A percentile compares a stretch with the other conserved stretches of the same genome.
phyloP scores from a whole-genome alignment of 163 green algal species.

The Prototheca wickerhamii region DNA sequence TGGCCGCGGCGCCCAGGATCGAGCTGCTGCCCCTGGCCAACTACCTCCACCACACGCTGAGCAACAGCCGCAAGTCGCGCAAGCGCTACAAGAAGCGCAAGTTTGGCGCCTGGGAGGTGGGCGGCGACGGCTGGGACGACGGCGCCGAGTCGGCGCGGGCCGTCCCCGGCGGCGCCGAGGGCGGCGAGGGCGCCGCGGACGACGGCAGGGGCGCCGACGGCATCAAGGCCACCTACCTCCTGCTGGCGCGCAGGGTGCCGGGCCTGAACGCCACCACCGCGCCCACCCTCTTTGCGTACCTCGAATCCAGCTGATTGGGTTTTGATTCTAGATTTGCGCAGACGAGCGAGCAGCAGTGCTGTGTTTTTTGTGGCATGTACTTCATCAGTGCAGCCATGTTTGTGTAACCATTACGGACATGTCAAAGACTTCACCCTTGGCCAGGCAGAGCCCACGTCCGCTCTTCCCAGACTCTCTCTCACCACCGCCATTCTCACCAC shows the following conservation, averaged over 20 bases:
- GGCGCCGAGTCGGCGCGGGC: slow-evolving; percentile 24
- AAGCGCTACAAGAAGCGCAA: slow-evolving; percentile 33
- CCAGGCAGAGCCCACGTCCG: too few species aligned
- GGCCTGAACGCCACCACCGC: slow-evolving; percentile 25
- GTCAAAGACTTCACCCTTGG: too few species aligned
- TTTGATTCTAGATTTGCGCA: neutral
- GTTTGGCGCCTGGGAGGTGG: slow-evolving; percentile 3
- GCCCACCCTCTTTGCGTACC: slow-evolving; percentile 34
- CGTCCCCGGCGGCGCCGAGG: slow-evolving; percentile 14
- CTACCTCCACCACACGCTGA: slow-evolving; percentile 49
- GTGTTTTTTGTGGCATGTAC: neutral
- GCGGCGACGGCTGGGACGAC: neutral
- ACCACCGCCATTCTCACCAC: too few species aligned
- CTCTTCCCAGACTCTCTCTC: too few species aligned
- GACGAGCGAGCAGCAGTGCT: neutral
- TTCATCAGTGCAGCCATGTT: neutral
- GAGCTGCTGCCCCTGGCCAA: slow-evolving; percentile 27
- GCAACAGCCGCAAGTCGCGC: slow-evolving; percentile 30
- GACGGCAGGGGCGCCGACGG: slow-evolving; percentile 28
- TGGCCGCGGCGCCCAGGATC: slow-evolving; percentile 41
- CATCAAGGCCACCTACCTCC: slow-evolving; percentile 35
- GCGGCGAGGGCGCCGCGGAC: neutral
- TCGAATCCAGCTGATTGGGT: slow-evolving; percentile 7
- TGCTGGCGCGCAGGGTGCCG: slow-evolving; percentile 24
- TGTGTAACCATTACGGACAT: neutral